Conservation (phyloP, 192 early-diverging fungal genomes). For the Backusella mclennaniae region DNA sequence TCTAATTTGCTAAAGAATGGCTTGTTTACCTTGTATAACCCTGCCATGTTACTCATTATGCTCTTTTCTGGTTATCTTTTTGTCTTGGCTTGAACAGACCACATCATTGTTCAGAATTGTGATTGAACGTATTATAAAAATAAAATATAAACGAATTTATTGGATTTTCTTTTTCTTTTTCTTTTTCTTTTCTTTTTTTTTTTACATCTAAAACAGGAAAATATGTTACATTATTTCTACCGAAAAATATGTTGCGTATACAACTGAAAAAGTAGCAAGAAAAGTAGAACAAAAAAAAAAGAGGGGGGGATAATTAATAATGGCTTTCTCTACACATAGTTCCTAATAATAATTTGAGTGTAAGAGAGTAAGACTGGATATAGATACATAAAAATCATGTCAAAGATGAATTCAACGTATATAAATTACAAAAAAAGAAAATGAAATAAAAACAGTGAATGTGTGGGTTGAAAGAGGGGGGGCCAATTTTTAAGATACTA, state of each 20-base stretch:
- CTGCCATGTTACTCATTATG: not conserved
- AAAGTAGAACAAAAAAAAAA: not conserved
- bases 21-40: not conserved
- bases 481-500: not conserved
- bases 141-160: not conserved
- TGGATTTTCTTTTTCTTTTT: not conserved
- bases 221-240: not conserved
- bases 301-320: not conserved
- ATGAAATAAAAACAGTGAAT: not conserved
- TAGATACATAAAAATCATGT: not conserved
- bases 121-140: not conserved
- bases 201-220: not conserved
- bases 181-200: not conserved
- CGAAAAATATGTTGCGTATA: not conserved
- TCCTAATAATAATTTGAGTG: not conserved
- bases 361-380: not conserved
- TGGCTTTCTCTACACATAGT: not conserved
- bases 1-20: not conserved
- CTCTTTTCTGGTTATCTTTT: not conserved
- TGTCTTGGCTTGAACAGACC: not conserved
- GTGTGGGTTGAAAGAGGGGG: not conserved
- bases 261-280: not conserved
- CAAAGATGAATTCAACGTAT: not conserved
- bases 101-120: not conserved
- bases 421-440: slow-evolving; percentile 1